Evolutionary conservation across 306 rosid genomes (phyloP).

Genomic region (Medicago arabica): DNA sequence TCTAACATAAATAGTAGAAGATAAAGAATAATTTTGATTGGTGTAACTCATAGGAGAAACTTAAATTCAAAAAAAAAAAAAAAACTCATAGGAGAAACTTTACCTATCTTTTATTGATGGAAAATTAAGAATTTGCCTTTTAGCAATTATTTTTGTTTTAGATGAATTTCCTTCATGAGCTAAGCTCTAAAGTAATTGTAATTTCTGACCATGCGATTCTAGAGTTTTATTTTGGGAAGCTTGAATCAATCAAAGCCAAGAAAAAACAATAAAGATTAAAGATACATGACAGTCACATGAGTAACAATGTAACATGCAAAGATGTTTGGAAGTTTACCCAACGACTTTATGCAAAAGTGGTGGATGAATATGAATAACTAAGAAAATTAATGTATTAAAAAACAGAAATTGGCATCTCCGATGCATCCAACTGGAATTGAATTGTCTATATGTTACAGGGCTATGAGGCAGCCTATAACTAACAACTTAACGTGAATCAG

Average conservation of each 20-base stretch:
- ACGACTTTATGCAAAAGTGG: not conserved
- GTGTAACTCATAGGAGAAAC: no score
- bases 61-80: no score
- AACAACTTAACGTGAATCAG: conserved; percentile 38
- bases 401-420: not conserved
- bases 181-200: not conserved
- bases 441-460: conserved; percentile 47
- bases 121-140: no score
- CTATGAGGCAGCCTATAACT: conserved; percentile 41
- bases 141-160: not conserved
- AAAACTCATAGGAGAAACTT: no score
- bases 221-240: no score
- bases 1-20: no score
- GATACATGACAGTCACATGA: not conserved
- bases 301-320: not conserved
- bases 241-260: no score
- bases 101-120: no score
- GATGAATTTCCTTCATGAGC: not conserved
- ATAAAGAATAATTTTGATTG: no score
- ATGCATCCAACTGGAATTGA: conserved; percentile 21
- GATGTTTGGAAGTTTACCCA: conserved; percentile 2
- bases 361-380: not conserved
- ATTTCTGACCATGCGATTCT: no score
- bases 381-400: not conserved
- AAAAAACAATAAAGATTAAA: no score